These are phyloP conservation scores for Anthracocystis setariae DNA, from an alignment of 1,284 basidiomycete genomes.

Conservation along the genomic window DNA sequence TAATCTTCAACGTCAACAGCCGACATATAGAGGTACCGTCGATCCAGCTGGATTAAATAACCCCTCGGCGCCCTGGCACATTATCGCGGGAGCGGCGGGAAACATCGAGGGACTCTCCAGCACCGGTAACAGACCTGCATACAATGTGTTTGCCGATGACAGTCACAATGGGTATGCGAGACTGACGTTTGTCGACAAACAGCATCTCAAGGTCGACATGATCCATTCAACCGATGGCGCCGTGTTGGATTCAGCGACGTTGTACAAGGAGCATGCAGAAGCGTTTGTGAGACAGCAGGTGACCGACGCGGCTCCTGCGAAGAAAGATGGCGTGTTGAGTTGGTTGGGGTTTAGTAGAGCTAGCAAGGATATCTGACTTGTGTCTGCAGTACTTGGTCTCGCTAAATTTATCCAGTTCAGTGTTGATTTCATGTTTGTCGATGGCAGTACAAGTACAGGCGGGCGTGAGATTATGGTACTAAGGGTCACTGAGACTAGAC, in stretches of 20 bases:
- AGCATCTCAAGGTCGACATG: conserved; percentile 40
- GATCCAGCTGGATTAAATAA: conserved; percentile 53
- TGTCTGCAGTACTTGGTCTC: no score
- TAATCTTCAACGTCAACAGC: conserved; percentile 67
- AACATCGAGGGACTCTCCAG: conserved; percentile 64
- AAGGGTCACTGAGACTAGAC: neutral
- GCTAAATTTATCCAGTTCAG: no score
- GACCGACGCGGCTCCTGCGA: neutral
- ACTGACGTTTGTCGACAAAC: conserved; percentile 64
- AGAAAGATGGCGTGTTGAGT: neutral
- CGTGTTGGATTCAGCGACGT: conserved; percentile 38
- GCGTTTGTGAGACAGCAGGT: conserved; percentile 27
- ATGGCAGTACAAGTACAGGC: conserved; percentile 16
- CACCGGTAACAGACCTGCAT: conserved; percentile 12
- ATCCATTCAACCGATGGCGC: conserved; percentile 41
- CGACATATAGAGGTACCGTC: conserved; percentile 60
- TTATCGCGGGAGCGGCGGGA: conserved; percentile 67
- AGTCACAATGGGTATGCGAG: conserved; percentile 43
- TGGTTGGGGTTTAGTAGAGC: neutral
- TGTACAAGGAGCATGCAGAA: conserved; percentile 36
- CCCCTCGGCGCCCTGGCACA: conserved; percentile 62
- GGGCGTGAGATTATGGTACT: neutral
- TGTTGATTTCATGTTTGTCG: no score
- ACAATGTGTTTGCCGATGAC: conserved; percentile 37
- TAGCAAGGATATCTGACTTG: neutral